Evolutionary conservation across 2,329 filamentous ascomycete genomes (phyloP), one percentile per base, ranked within the genome.

Genomic region (Corinectria fuckeliana): DNA sequence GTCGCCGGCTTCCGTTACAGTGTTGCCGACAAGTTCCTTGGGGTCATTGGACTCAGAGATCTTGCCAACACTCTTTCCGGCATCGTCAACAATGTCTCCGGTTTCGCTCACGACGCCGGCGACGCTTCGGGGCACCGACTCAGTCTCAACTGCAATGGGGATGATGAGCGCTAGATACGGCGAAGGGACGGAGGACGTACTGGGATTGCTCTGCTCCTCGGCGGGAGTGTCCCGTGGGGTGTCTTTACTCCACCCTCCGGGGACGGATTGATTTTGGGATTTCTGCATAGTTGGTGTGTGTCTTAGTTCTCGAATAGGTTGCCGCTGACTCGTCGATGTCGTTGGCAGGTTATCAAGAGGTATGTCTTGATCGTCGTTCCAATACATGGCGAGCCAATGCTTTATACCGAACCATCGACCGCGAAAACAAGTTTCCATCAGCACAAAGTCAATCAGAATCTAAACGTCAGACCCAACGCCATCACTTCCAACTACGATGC

Each of bases 51-150:
- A 75, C 39, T 78, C 76, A 50, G 73, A 72, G 56, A 82, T 71
- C 60, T 72, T 78, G 53, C 80, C 80, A 39, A 82, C 68, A 8
- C 71, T 73, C 50, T 80, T 79, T 50, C 79, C 80, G 10, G 76
- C 67, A 10, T 77, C 71, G 56, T 82, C 79, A 34, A 82, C 70
- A 16, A 82, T 77, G 14, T 81, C 78, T 14, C 81, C 80, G 20
- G 71, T 66, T 59, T 80, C 77, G 68, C 77, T 79, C 50, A 82
- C 80, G 48, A 77, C 72, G 32, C 78, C 75, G 16, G 75, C 77
- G 44, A 74, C 74, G 11, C 80, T 76, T 50, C 76, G 69, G 26
- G 75, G 75, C 39, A 76, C 65, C 42, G 68, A 69, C 21, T 73
- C 57, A 41, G 66, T 50, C 38, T 74, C 71, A 60, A 71, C 72